These are phyloP conservation scores for Lichtheimia ornata DNA, from an alignment of 371 early-diverging fungal genomes.

Conservation along the genomic window DNA sequence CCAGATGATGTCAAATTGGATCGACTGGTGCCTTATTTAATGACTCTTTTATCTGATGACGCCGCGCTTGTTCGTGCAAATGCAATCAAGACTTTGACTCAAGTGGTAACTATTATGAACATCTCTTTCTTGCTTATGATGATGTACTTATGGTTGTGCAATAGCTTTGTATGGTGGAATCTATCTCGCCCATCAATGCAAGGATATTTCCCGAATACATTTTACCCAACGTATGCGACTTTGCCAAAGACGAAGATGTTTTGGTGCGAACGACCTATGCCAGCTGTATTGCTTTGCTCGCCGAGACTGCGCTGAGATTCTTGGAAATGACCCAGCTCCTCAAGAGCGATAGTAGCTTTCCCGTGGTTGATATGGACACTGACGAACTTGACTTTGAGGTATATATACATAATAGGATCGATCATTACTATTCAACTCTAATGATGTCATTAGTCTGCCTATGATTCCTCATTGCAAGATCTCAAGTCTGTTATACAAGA, in stretches of 20 bases:
- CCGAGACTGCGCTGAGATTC: conserved; percentile 78
- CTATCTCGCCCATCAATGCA: conserved; percentile 79
- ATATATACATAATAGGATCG: neutral
- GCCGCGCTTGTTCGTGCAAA: conserved; percentile 72
- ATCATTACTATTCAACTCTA: neutral
- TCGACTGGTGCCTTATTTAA: conserved; percentile 81
- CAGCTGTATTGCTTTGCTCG: conserved; percentile 74
- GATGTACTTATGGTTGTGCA: neutral
- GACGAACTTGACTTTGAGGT: conserved; percentile 64
- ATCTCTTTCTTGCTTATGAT: neutral
- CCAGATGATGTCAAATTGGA: conserved; percentile 80
- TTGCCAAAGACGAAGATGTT: conserved; percentile 72
- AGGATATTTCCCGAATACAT: conserved; percentile 91
- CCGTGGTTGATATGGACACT: conserved; percentile 55
- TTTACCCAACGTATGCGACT: conserved; percentile 70
- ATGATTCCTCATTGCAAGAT: conserved; percentile 74
- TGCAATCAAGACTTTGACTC: conserved; percentile 74
- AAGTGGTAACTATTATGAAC: conserved; percentile 57
- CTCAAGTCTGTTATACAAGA: conserved; percentile 77
- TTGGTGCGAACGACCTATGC: conserved; percentile 86
- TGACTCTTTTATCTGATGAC: conserved; percentile 71
- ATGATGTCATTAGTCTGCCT: conserved; percentile 53
- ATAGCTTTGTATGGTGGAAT: conserved; percentile 75
- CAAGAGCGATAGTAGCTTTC: conserved; percentile 57
- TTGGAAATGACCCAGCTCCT: conserved; percentile 72